These are phyloP conservation scores for Davidsoniella eucalypti DNA, from an alignment of 2,329 filamentous ascomycete genomes.

Conservation along the genomic window DNA sequence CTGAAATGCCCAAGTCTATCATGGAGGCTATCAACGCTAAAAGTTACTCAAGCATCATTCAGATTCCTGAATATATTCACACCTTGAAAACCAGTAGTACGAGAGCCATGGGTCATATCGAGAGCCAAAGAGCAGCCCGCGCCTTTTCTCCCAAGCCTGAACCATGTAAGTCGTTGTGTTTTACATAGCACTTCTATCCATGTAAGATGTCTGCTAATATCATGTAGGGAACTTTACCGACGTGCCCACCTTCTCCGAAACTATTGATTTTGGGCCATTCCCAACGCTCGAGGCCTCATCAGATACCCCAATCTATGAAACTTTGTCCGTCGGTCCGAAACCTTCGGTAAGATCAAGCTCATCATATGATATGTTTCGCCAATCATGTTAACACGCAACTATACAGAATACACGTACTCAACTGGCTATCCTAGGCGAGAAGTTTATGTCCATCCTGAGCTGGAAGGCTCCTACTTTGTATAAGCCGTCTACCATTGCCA, in stretches of 20 bases:
- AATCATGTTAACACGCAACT: constrained; percentile 12
- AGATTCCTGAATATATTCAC: constrained; percentile 29
- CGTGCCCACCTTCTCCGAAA: constrained; percentile 24
- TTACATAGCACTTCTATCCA: not conserved
- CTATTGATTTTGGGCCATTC: constrained; percentile 36
- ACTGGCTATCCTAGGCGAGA: constrained; percentile 31
- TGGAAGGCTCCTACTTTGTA: constrained; percentile 34
- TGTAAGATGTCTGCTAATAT: not conserved
- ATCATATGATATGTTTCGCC: not conserved
- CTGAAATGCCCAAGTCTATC: constrained; percentile 30
- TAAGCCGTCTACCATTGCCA: constrained; percentile 26
- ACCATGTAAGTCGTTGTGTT: constrained; percentile 2
- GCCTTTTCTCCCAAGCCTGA: constrained; percentile 1
- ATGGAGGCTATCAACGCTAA: constrained; percentile 32
- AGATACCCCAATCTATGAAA: constrained; percentile 25
- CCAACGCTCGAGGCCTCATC: constrained; percentile 28
- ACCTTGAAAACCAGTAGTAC: constrained; percentile 33
- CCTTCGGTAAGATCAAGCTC: constrained; percentile 27
- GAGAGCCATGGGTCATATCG: constrained; percentile 33
- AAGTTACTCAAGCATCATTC: constrained; percentile 34
- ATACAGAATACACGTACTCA: constrained; percentile 32
- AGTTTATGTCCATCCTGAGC: constrained; percentile 32
- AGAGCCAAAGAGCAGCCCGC: constrained; percentile 21
- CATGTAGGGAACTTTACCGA: constrained; percentile 26
- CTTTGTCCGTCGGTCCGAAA: constrained; percentile 33